Percentiles rank a stretch among this genome's conserved stretches.
Evolutionary conservation across 2,329 filamentous ascomycete genomes (phyloP).

Genomic region (Orbilia ellipsospora): DNA sequence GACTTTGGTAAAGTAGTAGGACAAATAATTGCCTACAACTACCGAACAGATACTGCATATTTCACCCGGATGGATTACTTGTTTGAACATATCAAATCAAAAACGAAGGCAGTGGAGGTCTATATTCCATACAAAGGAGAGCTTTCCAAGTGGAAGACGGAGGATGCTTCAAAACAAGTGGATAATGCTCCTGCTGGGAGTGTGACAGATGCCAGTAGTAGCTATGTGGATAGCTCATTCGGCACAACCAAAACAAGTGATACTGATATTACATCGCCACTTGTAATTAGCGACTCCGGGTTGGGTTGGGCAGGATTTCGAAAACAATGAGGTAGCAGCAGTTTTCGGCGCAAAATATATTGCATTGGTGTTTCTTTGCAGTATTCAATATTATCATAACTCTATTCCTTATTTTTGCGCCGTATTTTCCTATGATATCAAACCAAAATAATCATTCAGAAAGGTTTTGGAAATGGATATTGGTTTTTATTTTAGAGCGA

Average conservation of each 20-base stretch:
- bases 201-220: conserved; percentile 47
- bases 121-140: conserved; percentile 54
- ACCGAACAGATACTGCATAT: conserved; percentile 50
- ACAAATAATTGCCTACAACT: conserved; percentile 56
- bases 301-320: conserved; percentile 47
- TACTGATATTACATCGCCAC: conserved; percentile 51
- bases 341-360: no score
- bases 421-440: no score
- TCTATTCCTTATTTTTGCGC: no score
- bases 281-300: conserved; percentile 48
- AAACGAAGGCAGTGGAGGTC: conserved; percentile 51
- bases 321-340: conserved; percentile 5
- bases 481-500: neutral
- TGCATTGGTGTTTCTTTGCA: no score
- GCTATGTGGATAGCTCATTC: conserved; percentile 47
- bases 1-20: conserved; percentile 54
- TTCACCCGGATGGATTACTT: conserved; percentile 54
- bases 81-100: conserved; percentile 54
- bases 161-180: conserved; percentile 38
- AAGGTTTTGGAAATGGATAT: no score
- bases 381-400: neutral
- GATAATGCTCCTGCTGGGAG: conserved; percentile 36
- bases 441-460: no score
- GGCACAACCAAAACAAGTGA: conserved; percentile 44
- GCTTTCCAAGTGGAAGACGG: conserved; percentile 51